These are phyloP conservation scores for Pseudoscleropodium purum DNA, from an alignment of 225 moss, liverwort and hornwort species.

Conservation along the genomic window DNA sequence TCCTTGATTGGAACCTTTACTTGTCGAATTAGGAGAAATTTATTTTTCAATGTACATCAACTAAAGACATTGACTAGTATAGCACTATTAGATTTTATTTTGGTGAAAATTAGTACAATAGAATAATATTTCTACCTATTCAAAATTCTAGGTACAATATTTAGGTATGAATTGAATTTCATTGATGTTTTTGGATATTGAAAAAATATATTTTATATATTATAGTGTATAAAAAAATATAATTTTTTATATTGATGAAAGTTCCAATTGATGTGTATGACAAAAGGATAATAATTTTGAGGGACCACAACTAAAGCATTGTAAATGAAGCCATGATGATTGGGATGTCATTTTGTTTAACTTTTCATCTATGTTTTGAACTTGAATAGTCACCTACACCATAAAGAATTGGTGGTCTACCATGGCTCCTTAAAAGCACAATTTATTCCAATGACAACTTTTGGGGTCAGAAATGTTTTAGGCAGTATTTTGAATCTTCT, in stretches of 20 bases:
- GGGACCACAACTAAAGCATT: rapidly evolving
- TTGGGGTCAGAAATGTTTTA: neutral
- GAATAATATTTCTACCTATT: neutral
- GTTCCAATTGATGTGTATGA: neutral
- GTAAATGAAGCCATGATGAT: neutral
- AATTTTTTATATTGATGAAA: neutral
- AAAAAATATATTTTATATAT: neutral
- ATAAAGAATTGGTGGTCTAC: neutral
- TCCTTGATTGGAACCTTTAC: neutral
- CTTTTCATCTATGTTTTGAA: neutral
- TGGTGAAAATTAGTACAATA: neutral
- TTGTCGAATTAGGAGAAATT: neutral
- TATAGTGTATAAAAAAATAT: neutral
- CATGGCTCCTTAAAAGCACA: neutral
- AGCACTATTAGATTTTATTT: neutral
- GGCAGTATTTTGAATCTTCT: neutral
- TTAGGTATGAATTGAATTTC: neutral
- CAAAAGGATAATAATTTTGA: neutral
- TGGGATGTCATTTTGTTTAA: neutral
- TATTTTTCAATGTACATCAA: neutral
- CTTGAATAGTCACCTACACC: neutral
- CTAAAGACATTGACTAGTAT: neutral
- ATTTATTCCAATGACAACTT: neutral
- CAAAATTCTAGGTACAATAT: rapidly evolving
- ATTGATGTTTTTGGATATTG: neutral